Evolutionary conservation across 1,284 basidiomycete species (phyloP).

Genomic region (Ustilago loliicola): DNA sequence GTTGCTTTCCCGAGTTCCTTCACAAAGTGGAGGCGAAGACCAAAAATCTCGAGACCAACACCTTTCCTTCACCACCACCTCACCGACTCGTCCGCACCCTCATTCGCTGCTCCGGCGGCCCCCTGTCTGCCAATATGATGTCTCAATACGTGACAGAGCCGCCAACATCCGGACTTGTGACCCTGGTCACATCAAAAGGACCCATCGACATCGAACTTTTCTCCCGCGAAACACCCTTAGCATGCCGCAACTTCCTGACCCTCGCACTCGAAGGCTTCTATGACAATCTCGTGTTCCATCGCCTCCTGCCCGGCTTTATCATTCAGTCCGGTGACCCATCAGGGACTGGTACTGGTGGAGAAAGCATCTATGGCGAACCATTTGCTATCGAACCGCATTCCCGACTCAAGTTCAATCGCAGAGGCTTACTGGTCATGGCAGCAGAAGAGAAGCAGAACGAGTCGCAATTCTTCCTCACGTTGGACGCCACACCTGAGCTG

Average conservation of each 20-base stretch:
- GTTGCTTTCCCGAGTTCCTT: constrained; percentile 22
- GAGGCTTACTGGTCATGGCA: constrained; percentile 93
- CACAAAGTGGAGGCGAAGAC: constrained; percentile 15
- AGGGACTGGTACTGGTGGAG: constrained; percentile 87
- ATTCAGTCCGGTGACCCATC: constrained; percentile 96
- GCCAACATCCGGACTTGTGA: constrained; percentile 85
- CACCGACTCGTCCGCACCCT: background rate
- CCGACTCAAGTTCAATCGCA: constrained; percentile 81
- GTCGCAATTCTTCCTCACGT: constrained; percentile 70
- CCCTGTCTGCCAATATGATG: constrained; percentile 16
- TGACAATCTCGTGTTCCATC: constrained; percentile 92
- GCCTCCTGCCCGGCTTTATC: constrained; percentile 87
- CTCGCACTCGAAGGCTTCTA: constrained; percentile 96
- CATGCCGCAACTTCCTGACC: constrained; percentile 91
- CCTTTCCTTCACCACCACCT: constrained; percentile 6
- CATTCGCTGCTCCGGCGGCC: background rate
- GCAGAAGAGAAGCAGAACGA: constrained; percentile 74
- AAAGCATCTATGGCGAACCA: constrained; percentile 75
- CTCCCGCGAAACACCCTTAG: constrained; percentile 93
- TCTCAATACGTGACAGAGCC: constrained; percentile 66
- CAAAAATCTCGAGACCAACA: constrained; percentile 10
- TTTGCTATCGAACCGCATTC: constrained; percentile 96
- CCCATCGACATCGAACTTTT: constrained; percentile 82
- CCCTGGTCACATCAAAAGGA: constrained; percentile 84
- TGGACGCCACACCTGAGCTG: constrained; percentile 67